Evolutionary conservation across 208 protist species (phyloP).

Genomic region (Trypanosoma conorhini): DNA sequence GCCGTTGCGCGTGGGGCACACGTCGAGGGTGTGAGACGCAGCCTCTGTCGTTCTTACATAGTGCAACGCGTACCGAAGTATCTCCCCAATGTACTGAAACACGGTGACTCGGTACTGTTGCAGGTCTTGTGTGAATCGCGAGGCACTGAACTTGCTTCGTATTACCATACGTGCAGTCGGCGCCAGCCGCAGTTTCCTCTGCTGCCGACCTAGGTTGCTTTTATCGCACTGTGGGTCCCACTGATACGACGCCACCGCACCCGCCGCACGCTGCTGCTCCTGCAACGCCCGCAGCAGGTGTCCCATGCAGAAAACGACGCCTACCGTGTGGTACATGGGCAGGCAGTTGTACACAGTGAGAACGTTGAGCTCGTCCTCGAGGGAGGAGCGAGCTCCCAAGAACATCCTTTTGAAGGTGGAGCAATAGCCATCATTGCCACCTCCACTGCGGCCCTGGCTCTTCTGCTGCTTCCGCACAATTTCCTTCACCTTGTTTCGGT

Average conservation of each 20-base stretch:
- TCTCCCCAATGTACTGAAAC: conserved; percentile 93
- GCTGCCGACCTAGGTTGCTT: background rate
- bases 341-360: conserved; percentile 77
- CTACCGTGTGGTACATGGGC: conserved; percentile 86
- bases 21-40: background rate
- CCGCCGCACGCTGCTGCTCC: conserved; percentile 45
- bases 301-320: conserved; percentile 61
- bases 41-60: conserved; percentile 28
- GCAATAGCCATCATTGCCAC: background rate
- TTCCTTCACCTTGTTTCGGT: conserved; percentile 31
- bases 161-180: conserved; percentile 62
- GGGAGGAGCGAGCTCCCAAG: conserved; percentile 11
- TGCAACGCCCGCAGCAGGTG: conserved; percentile 58
- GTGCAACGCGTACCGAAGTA: conserved; percentile 78
- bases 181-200: conserved; percentile 5
- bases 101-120: conserved; percentile 69
- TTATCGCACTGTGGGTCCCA: background rate
- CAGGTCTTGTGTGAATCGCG: conserved; percentile 63
- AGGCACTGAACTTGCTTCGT: conserved; percentile 69
- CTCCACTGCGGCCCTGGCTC: background rate
- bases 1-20: background rate
- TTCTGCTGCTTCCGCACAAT: conserved; percentile 34
- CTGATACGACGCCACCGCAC: conserved; percentile 14
- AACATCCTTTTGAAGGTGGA: conserved; percentile 18
- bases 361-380: conserved; percentile 26